Evolutionary conservation across 805 yeast species (phyloP).

Genomic region (Hermanozyma aechmeae): DNA sequence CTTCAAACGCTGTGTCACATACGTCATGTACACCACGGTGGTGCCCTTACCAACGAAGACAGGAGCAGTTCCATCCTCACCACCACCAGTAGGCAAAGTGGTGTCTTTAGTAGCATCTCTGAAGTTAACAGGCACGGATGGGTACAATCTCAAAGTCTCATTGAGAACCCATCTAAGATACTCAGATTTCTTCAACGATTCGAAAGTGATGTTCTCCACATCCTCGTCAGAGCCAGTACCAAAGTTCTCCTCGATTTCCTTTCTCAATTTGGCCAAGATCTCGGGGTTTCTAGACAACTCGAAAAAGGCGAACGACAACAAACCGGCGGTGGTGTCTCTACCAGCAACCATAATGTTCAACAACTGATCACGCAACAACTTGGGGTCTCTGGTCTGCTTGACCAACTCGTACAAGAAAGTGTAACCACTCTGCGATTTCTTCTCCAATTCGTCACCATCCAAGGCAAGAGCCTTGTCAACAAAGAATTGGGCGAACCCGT

Average conservation of each 20-base stretch:
- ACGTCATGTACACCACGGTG: conserved; percentile 26
- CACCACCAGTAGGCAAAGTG: conserved; percentile 17
- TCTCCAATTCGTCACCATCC: conserved; percentile 8
- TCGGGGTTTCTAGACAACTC: conserved; percentile 27
- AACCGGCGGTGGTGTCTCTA: conserved; percentile 35
- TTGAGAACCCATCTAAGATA: conserved; percentile 27
- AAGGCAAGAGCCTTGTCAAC: conserved; percentile 9
- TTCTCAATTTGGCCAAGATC: conserved; percentile 20
- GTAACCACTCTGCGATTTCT: conserved; percentile 16
- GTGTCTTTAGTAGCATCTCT: conserved; percentile 14
- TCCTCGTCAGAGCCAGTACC: conserved; percentile 22
- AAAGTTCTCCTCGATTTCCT: conserved; percentile 19
- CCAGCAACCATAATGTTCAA: conserved; percentile 33
- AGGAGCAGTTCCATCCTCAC: conserved; percentile 14
- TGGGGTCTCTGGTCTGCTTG: conserved; percentile 27
- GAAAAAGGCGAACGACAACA: conserved; percentile 23
- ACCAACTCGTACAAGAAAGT: conserved; percentile 29
- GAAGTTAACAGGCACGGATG: conserved; percentile 17
- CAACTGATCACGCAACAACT: conserved; percentile 26
- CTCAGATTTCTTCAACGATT: conserved; percentile 29
- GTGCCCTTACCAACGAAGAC: conserved; percentile 32
- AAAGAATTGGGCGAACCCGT: conserved; percentile 9
- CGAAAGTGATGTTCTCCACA: conserved; percentile 24
- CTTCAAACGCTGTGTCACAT: conserved; percentile 33
- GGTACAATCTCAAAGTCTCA: conserved; percentile 28